A percentile compares a stretch with the other conserved stretches of the same genome.
Conservation (phyloP, 257 asterid genomes). For the Cynanchum wilfordii region DNA sequence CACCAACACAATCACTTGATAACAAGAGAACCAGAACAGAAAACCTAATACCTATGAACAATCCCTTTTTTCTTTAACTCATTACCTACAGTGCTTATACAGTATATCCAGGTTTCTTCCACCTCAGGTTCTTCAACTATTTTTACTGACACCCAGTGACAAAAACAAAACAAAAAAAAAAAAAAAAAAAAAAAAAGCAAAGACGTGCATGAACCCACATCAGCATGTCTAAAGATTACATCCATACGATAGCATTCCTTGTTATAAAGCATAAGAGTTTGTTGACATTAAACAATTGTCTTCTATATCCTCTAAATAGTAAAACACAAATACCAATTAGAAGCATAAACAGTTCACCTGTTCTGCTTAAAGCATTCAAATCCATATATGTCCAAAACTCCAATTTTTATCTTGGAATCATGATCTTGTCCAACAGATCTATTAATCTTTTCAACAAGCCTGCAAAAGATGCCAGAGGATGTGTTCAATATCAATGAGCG, state of each 20-base stretch:
- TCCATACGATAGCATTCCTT: neutral
- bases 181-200: neutral
- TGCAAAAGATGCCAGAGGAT: constrained; percentile 32
- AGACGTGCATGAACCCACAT: neutral
- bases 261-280: neutral
- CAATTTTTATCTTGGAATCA: constrained; percentile 79
- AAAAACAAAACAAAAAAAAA: no score
- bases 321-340: constrained; percentile 3
- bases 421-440: constrained; percentile 96
- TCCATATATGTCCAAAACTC: constrained; percentile 96
- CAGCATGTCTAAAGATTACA: neutral
- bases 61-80: neutral
- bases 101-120: neutral
- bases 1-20: neutral
- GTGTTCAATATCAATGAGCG: constrained; percentile 13
- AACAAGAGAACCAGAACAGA: neutral
- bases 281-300: neutral
- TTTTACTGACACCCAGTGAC: neutral
- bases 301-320: neutral
- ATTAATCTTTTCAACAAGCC: constrained; percentile 97
- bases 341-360: constrained; percentile 43
- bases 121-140: neutral
- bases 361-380: constrained; percentile 91
- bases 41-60: neutral
- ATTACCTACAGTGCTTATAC: neutral